These are phyloP conservation scores for Rutstroemia sp. DNA, from an alignment of 2,329 filamentous ascomycete genomes.

Conservation along the genomic window DNA sequence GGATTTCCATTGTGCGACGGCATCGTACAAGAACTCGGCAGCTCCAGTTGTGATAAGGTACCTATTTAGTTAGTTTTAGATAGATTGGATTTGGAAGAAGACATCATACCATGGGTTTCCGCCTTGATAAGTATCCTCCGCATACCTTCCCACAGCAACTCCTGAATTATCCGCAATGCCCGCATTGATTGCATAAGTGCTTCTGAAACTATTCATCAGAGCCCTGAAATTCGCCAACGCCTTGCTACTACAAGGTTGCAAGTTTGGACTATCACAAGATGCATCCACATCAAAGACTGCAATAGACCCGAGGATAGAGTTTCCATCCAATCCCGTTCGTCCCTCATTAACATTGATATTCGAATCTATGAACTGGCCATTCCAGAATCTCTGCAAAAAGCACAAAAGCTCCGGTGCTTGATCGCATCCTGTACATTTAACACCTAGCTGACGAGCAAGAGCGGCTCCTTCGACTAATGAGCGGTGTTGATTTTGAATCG, in stretches of 20 bases:
- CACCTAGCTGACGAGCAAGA: slow-evolving; percentile 55
- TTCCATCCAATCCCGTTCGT: slow-evolving; percentile 63
- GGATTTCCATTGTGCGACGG: slow-evolving; percentile 62
- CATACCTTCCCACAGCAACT: slow-evolving; percentile 58
- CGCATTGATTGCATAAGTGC: slow-evolving; percentile 57
- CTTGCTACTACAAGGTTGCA: slow-evolving; percentile 51
- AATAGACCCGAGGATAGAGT: slow-evolving; percentile 59
- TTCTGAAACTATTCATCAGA: slow-evolving; percentile 66
- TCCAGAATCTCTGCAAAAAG: slow-evolving; percentile 70
- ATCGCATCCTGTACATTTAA: slow-evolving; percentile 52
- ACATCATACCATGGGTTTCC: slow-evolving; percentile 62
- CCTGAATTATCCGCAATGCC: slow-evolving; percentile 53
- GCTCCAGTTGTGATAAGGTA: slow-evolving; percentile 68
- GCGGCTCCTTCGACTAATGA: slow-evolving; percentile 56
- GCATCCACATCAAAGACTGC: slow-evolving; percentile 63
- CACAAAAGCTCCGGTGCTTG: slow-evolving; percentile 65
- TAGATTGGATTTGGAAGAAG: not conserved
- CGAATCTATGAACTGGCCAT: slow-evolving; percentile 54
- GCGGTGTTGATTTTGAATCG: slow-evolving; percentile 55
- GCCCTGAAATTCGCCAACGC: slow-evolving; percentile 72
- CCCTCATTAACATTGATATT: slow-evolving; percentile 59
- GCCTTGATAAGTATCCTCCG: slow-evolving; percentile 66
- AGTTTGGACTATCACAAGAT: slow-evolving; percentile 60
- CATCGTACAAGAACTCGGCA: slow-evolving; percentile 74
- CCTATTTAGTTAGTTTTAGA: slow-evolving; percentile 10